These are phyloP conservation scores for Didymella pinodella DNA, from an alignment of 2,329 filamentous ascomycete genomes.

Conservation along the genomic window DNA sequence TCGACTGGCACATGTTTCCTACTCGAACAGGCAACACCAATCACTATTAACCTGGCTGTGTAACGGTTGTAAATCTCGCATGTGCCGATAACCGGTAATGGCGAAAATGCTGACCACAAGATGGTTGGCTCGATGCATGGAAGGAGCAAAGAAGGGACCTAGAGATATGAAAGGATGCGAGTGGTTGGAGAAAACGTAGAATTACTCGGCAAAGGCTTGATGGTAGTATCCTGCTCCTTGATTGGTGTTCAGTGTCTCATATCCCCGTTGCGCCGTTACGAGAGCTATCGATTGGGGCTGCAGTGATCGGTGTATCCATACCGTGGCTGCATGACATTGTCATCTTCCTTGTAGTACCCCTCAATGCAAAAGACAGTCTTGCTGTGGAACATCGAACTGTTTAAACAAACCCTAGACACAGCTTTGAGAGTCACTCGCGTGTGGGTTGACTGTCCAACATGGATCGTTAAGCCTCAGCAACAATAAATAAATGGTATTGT, in stretches of 20 bases:
- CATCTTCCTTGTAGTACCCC: neutral
- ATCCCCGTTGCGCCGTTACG: neutral
- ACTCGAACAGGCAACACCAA: conserved; percentile 7
- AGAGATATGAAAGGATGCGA: neutral
- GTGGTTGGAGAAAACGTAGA: neutral
- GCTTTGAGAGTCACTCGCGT: neutral
- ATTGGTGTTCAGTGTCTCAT: conserved; percentile 1
- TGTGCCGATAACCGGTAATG: conserved; percentile 1
- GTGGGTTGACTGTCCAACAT: neutral
- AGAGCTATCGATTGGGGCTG: neutral
- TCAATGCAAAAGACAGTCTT: neutral
- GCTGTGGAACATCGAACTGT: neutral
- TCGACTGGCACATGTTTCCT: conserved; percentile 4
- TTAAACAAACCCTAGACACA: neutral
- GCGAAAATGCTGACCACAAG: neutral
- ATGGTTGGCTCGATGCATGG: neutral
- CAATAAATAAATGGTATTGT: neutral
- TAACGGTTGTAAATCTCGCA: neutral
- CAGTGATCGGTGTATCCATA: conserved; percentile 4
- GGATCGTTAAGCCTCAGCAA: neutral
- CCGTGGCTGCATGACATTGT: neutral
- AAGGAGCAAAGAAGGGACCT: neutral
- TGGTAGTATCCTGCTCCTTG: neutral
- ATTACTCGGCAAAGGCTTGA: neutral
- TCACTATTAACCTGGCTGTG: neutral